These are phyloP conservation scores for Mortierella polycephala DNA, from an alignment of 371 early-diverging fungal species.

Conservation along the genomic window DNA sequence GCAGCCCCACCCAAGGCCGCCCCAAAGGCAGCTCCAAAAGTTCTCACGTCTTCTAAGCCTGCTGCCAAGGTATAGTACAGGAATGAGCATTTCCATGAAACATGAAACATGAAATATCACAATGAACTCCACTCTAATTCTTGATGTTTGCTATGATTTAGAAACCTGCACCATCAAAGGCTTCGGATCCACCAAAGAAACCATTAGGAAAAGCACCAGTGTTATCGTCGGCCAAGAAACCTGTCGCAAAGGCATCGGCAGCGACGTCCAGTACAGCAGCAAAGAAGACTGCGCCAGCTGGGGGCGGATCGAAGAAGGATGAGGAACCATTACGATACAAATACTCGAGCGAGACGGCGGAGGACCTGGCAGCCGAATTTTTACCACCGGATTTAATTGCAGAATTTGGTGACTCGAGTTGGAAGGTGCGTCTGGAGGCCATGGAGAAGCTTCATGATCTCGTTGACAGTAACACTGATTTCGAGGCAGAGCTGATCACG, in stretches of 20 bases:
- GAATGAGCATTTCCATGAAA: neutral
- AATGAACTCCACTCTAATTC: constrained; percentile 7
- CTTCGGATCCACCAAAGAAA: constrained; percentile 66
- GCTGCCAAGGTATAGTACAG: constrained; percentile 38
- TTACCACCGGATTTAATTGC: constrained; percentile 69
- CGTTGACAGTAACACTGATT: constrained; percentile 60
- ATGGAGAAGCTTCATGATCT: constrained; percentile 79
- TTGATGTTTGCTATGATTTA: constrained; percentile 1
- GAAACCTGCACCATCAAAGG: constrained; percentile 47
- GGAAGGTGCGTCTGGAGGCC: constrained; percentile 92
- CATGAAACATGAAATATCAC: neutral
- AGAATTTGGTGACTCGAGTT: constrained; percentile 75
- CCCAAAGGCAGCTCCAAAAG: constrained; percentile 51
- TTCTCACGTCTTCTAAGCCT: constrained; percentile 44
- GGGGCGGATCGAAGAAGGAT: constrained; percentile 63
- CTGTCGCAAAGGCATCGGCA: constrained; percentile 43
- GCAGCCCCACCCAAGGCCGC: constrained; percentile 54
- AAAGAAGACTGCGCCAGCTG: constrained; percentile 63
- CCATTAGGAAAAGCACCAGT: constrained; percentile 60
- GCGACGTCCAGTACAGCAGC: constrained; percentile 53
- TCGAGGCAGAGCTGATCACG: constrained; percentile 88
- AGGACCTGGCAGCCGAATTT: constrained; percentile 70
- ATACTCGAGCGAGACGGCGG: constrained; percentile 74
- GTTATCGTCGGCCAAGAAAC: constrained; percentile 53
- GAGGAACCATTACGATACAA: constrained; percentile 78